Conservation (phyloP, 371 early-diverging fungal genomes). For the Syncephalis plumigaleata region DNA sequence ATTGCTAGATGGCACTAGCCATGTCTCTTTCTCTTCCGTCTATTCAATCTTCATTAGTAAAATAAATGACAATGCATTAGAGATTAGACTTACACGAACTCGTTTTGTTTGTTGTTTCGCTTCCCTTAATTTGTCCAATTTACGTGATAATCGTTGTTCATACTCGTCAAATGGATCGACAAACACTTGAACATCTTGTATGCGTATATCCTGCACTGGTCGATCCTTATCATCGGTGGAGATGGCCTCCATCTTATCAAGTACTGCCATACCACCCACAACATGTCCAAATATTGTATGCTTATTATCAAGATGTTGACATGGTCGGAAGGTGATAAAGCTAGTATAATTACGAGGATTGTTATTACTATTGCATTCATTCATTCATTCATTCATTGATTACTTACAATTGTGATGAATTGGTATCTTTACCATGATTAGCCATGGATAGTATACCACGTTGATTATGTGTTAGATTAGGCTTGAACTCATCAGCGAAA, state of each 20-base stretch:
- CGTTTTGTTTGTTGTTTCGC: too few relatives aligned
- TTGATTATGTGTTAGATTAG: slow-evolving; percentile 49
- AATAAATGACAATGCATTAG: too few relatives aligned
- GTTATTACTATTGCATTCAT: not conserved
- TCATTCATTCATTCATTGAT: not conserved
- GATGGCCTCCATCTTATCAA: slow-evolving; percentile 60
- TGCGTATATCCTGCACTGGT: slow-evolving; percentile 51
- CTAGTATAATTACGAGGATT: slow-evolving; percentile 16
- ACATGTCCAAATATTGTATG: slow-evolving; percentile 85
- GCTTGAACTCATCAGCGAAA: slow-evolving; percentile 70
- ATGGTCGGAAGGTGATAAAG: slow-evolving; percentile 67
- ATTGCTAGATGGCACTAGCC: too few relatives aligned
- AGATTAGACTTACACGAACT: too few relatives aligned
- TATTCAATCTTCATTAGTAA: too few relatives aligned
- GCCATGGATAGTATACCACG: slow-evolving; percentile 77
- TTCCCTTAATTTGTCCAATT: too few relatives aligned
- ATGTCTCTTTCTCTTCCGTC: too few relatives aligned
- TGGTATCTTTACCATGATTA: slow-evolving; percentile 73
- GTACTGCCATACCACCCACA: slow-evolving; percentile 63
- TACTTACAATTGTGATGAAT: slow-evolving; percentile 77
- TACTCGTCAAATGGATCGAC: slow-evolving; percentile 77
- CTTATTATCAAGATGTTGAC: slow-evolving; percentile 72
- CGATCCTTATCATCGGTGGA: slow-evolving; percentile 53
- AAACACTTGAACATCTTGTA: slow-evolving; percentile 51
- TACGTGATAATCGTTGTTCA: slow-evolving; percentile 6